phyloP scores from a whole-genome alignment of 1,139 yeast genomes.

The Suzukiozyma palmioleophila region DNA sequence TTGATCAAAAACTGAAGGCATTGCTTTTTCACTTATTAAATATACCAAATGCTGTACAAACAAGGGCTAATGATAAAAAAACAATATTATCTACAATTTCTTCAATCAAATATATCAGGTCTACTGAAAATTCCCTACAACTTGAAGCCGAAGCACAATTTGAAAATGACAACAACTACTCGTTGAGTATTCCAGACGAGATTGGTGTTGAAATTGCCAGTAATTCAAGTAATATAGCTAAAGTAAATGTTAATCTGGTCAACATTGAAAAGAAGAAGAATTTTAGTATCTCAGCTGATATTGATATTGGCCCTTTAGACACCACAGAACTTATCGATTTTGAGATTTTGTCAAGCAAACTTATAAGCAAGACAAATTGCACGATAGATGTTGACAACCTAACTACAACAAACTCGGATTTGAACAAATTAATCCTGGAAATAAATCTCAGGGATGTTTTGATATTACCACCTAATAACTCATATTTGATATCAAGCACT shows the following conservation, averaged over 20 bases:
- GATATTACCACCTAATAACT: conserved; percentile 14
- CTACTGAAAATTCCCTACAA: background rate
- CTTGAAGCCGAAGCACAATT: background rate
- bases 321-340: background rate
- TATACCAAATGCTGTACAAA: background rate
- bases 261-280: background rate
- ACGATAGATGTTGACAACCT: background rate
- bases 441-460: conserved; percentile 11
- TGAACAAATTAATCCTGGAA: conserved; percentile 15
- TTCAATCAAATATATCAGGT: background rate
- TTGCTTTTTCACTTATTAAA: background rate
- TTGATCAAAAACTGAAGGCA: background rate
- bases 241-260: background rate
- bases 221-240: background rate
- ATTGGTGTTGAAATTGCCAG: background rate
- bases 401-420: conserved; percentile 10
- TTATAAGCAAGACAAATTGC: background rate
- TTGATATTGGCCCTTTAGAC: conserved; percentile 1
- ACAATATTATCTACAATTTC: background rate
- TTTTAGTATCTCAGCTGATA: background rate
- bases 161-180: background rate
- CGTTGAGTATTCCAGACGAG: background rate
- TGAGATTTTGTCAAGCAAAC: conserved; percentile 1
- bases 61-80: background rate
- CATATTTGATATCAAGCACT: conserved; percentile 36